Evolutionary conservation across 257 asterid species (phyloP).

Genomic region (Solanum megistacrolobum): DNA sequence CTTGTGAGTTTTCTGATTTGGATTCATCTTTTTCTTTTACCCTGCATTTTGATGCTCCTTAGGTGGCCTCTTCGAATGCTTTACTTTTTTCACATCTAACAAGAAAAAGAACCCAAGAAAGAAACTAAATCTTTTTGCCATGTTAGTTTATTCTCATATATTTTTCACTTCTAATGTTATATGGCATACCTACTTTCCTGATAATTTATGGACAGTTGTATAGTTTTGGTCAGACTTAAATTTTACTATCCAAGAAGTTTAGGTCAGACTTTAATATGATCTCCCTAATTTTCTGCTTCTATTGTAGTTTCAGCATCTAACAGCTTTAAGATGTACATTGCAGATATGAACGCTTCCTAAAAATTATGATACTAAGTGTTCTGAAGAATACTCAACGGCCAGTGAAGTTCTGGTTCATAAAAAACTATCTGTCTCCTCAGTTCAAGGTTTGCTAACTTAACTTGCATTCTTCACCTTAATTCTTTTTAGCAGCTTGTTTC

Average conservation of each 20-base stretch:
- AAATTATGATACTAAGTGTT: conserved; percentile 89
- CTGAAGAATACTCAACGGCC: conserved; percentile 84
- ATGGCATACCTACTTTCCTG: not conserved
- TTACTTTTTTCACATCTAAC: not conserved
- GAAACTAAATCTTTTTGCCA: not conserved
- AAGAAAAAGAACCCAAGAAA: not conserved
- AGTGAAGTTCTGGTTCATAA: conserved; percentile 96
- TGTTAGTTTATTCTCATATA: not conserved
- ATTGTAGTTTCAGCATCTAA: not conserved
- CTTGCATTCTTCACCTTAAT: not conserved
- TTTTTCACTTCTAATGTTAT: not conserved
- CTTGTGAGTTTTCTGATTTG: conserved; percentile 51
- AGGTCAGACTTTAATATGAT: not conserved
- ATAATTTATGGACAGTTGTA: not conserved
- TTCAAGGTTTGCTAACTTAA: conserved; percentile 54
- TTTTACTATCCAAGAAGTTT: not conserved
- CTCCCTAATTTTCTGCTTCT: not conserved
- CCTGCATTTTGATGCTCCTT: not conserved
- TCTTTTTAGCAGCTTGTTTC: not conserved
- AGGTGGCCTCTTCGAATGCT: not conserved
- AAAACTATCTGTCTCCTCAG: conserved; percentile 97
- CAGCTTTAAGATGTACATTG: conserved; percentile 12
- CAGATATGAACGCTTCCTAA: conserved; percentile 95
- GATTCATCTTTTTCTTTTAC: not conserved
- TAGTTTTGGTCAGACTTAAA: not conserved